These are phyloP conservation scores for Lentinus tigrinus DNA, from an alignment of 768 basidiomycete genomes.

Conservation along the genomic window DNA sequence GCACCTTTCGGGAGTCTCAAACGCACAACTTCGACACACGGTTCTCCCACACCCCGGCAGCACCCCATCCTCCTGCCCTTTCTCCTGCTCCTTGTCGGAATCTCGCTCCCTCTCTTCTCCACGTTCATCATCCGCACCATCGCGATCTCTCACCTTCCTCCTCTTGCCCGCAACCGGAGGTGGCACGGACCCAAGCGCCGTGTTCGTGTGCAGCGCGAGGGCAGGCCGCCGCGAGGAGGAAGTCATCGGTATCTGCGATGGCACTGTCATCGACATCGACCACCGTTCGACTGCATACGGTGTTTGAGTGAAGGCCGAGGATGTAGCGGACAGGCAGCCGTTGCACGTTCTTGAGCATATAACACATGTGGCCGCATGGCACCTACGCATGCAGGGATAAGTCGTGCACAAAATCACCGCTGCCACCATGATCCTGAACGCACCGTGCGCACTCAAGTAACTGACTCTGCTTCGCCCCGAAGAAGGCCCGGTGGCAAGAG, in stretches of 20 bases:
- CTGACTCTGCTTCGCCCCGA: slow-evolving; percentile 3
- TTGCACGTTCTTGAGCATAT: slow-evolving; percentile 40
- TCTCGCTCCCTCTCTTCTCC: neutral
- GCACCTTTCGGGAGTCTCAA: slow-evolving; percentile 37
- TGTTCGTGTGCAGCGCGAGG: slow-evolving; percentile 17
- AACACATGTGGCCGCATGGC: slow-evolving; percentile 32
- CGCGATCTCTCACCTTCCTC: slow-evolving; percentile 28
- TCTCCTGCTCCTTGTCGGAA: slow-evolving; percentile 4
- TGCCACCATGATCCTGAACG: neutral
- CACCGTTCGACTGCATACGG: slow-evolving; percentile 35
- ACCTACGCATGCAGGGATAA: slow-evolving; percentile 24
- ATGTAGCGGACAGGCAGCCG: slow-evolving; percentile 35
- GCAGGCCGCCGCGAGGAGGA: slow-evolving; percentile 29
- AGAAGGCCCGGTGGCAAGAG: slow-evolving; percentile 17
- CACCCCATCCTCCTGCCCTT: slow-evolving; percentile 11
- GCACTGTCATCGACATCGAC: slow-evolving; percentile 8
- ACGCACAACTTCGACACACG: slow-evolving; percentile 35
- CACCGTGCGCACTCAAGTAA: slow-evolving; percentile 17
- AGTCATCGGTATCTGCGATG: too few species aligned
- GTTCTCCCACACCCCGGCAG: slow-evolving; percentile 35
- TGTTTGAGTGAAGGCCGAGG: slow-evolving; percentile 31
- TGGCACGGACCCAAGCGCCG: neutral
- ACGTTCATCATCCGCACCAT: slow-evolving; percentile 4
- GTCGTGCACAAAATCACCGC: neutral
- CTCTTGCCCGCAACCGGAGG: slow-evolving; percentile 21